Base-by-base conservation (phyloP, 768 basidiomycete genomes). In the Sutorius australiensis region DNA sequence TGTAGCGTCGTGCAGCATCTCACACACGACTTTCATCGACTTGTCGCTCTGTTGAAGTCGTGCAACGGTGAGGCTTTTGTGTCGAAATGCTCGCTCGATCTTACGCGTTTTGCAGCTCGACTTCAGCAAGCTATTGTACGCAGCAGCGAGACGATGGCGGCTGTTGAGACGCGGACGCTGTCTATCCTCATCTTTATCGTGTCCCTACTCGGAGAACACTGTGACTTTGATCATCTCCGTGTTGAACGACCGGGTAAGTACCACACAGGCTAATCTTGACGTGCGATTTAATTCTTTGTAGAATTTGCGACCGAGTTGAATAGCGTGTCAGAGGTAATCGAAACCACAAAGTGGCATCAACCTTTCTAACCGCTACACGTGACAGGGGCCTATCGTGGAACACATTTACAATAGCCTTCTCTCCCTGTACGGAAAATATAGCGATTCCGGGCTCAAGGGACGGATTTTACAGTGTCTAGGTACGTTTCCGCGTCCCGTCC, bases 391-490 rank as follows among this genome's bases (percentile, higher is more conserved):
- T 0, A 80, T 98, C 46, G 82, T 83, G n/a, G 89, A 95, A 57
- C 84, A 93, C 59, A 82, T 94, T 10, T 98, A 91, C 67, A 69
- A 76, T 47, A 78, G 78, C 16, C 78, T 97, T 42, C 67, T 98
- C 37, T 75, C 77, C 21, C 73, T 97, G 17, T 86, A 95, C 57
- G 75, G 84, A 50, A 87, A 86, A 58, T 80, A 84, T 45, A 69
- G 71, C 2, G 81, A 86, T 34, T 46, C 73, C 1, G 73, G 77
- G 10, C 72, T 93, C 16, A 82, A 84, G 27, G 80, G 80, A n/a
- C 82, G 89, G 30, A 78, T 90, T 19, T 67, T 97, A 50, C 89
- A 92, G 60, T 95, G 93, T 64, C 73, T 98, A 28, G 95, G 93
- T 92, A 55, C 30, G 79, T 62, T 40, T 41, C 24, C 13, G 17